These are phyloP conservation scores for Paecilomyces sp. DNA, from an alignment of 2,329 filamentous ascomycete genomes.

Conservation along the genomic window DNA sequence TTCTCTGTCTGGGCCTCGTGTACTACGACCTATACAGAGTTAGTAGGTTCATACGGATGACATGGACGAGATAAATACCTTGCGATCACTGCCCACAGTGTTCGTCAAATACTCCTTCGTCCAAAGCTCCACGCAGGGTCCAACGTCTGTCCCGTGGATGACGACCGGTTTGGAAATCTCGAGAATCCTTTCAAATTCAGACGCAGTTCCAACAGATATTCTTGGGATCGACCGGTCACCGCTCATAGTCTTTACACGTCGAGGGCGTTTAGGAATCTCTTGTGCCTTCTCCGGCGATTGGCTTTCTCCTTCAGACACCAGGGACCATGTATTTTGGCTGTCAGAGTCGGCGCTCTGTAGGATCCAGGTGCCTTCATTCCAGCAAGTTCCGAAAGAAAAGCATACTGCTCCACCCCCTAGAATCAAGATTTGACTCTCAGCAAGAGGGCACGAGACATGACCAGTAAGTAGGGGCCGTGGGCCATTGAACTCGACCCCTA, in stretches of 20 bases:
- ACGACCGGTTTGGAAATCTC: constrained; percentile 55
- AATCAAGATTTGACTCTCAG: constrained; percentile 50
- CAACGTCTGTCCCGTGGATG: constrained; percentile 59
- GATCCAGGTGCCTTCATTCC: constrained; percentile 59
- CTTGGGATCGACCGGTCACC: constrained; percentile 40
- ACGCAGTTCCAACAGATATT: constrained; percentile 43
- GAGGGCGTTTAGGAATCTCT: constrained; percentile 8
- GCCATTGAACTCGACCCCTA: constrained; percentile 19
- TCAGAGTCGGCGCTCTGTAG: constrained; percentile 27
- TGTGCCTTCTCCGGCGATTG: constrained; percentile 1
- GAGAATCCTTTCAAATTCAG: constrained; percentile 56
- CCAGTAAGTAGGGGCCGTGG: constrained; percentile 65
- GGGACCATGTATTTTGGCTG: constrained; percentile 23
- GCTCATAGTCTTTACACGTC: constrained; percentile 5
- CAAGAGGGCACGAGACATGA: constrained; percentile 47
- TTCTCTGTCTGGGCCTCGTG: constrained; percentile 59
- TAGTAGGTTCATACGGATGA: constrained; percentile 2
- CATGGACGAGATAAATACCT: constrained; percentile 38
- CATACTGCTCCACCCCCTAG: constrained; percentile 78
- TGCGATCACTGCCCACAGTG: constrained; percentile 53
- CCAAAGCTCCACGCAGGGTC: constrained; percentile 62
- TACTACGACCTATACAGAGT: constrained; percentile 54
- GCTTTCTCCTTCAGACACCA: constrained; percentile 16
- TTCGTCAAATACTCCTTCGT: constrained; percentile 59
- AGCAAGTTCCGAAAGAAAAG: constrained; percentile 84